These are phyloP conservation scores for Globisporangium heterothallicum DNA, from an alignment of 352 stramenopile species.

Conservation along the genomic window DNA sequence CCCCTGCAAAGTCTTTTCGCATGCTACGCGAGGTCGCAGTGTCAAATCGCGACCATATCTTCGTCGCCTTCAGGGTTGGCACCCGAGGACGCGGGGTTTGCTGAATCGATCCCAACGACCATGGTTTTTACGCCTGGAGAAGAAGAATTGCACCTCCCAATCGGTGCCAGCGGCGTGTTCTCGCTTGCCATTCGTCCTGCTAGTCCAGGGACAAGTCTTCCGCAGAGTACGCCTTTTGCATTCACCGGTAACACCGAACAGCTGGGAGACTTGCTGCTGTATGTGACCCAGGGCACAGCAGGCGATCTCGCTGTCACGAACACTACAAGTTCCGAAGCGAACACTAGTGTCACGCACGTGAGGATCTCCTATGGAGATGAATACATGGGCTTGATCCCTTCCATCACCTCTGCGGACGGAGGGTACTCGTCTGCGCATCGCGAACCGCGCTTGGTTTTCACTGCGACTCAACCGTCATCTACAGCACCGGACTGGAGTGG, in stretches of 20 bases:
- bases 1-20: slow-evolving; percentile 20
- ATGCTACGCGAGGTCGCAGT: slow-evolving; percentile 20
- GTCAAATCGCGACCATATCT: neutral
- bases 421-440: neutral
- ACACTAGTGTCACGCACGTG: neutral
- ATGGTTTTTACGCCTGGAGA: neutral
- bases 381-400: slow-evolving; percentile 7
- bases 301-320: neutral
- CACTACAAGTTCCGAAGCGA: neutral
- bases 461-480: neutral
- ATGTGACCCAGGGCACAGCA: slow-evolving; percentile 8
- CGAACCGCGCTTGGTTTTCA: slow-evolving; percentile 6
- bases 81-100: neutral
- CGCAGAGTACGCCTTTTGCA: neutral
- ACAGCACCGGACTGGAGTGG: slow-evolving; percentile 5
- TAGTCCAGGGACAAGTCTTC: neutral
- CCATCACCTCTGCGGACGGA: neutral
- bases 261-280: slow-evolving; percentile 4
- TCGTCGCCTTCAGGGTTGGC: too few relatives aligned
- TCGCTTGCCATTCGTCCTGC: slow-evolving; percentile 1
- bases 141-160: neutral
- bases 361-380: slow-evolving; percentile 8
- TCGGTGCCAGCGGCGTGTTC: neutral
- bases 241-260: slow-evolving; percentile 2
- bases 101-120: neutral